phyloP scores from a whole-genome alignment of 495 filamentous ascomycete species.

The Pseudevernia furfuracea region DNA sequence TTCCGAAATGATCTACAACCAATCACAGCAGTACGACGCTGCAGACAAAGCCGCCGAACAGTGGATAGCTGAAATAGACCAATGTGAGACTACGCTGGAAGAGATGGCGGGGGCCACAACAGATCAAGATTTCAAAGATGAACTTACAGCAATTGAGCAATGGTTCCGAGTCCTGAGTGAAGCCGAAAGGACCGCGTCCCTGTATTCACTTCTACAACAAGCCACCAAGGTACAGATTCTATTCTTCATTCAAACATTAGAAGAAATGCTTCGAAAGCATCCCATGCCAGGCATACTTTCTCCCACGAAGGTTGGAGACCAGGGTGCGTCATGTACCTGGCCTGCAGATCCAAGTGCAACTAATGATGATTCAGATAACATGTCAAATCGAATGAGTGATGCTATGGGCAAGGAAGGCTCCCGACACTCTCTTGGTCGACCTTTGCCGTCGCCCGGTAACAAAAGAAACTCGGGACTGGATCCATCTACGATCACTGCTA shows the following conservation, averaged over 20 bases:
- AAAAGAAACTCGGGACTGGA: slow-evolving; percentile 93
- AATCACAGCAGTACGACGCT: slow-evolving; percentile 65
- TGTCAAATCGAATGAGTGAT: slow-evolving; percentile 93
- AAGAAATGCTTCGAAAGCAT: slow-evolving; percentile 97
- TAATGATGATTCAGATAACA: slow-evolving; percentile 60
- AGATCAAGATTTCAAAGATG: slow-evolving; percentile 99
- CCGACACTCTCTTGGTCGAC: slow-evolving; percentile 74
- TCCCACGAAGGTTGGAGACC: slow-evolving; percentile 89
- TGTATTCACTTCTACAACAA: slow-evolving; percentile 94
- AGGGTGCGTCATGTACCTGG: slow-evolving; percentile 50
- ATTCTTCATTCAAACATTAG: slow-evolving; percentile 96
- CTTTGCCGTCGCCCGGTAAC: slow-evolving; percentile 65
- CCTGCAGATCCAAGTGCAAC: neutral
- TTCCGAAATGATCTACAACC: slow-evolving; percentile 85
- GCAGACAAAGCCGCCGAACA: slow-evolving; percentile 92
- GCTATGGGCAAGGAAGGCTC: slow-evolving; percentile 94
- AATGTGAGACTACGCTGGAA: slow-evolving; percentile 93
- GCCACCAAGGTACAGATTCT: slow-evolving; percentile 98
- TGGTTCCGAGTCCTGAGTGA: slow-evolving; percentile 98
- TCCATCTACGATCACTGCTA: slow-evolving; percentile 88
- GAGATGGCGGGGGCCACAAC: slow-evolving; percentile 98
- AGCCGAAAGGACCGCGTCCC: slow-evolving; percentile 86
- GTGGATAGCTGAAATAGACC: slow-evolving; percentile 98
- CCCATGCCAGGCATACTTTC: slow-evolving; percentile 95
- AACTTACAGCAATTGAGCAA: slow-evolving; percentile 96